phyloP scores from a whole-genome alignment of 495 filamentous ascomycete genomes.

The Lepidopterella palustris region DNA sequence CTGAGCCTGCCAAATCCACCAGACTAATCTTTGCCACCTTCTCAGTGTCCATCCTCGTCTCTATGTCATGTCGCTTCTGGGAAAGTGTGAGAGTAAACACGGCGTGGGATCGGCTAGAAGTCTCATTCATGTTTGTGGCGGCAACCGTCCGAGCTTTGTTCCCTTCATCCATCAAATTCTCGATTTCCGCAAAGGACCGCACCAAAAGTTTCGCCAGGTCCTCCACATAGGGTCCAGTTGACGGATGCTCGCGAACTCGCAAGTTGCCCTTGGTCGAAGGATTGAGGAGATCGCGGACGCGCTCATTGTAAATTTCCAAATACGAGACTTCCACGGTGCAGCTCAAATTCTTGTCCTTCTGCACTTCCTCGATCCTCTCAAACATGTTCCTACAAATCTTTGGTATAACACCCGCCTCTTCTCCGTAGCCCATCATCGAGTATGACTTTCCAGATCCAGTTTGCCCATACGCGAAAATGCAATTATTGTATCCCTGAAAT shows the following conservation, averaged over 20 bases:
- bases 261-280: slow-evolving; percentile 94
- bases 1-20: slow-evolving; percentile 95
- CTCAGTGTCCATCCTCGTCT: slow-evolving; percentile 93
- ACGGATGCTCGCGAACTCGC: slow-evolving; percentile 95
- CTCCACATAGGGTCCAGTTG: slow-evolving; percentile 95
- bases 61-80: slow-evolving; percentile 85
- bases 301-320: slow-evolving; percentile 98
- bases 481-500: slow-evolving; percentile 98
- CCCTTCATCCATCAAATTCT: slow-evolving; percentile 97
- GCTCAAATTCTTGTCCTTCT: slow-evolving; percentile 64
- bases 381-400: slow-evolving; percentile 98
- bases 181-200: slow-evolving; percentile 91
- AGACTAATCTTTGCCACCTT: slow-evolving; percentile 97
- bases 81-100: slow-evolving; percentile 96
- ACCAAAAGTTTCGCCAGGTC: slow-evolving; percentile 97
- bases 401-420: slow-evolving; percentile 95
- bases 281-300: slow-evolving; percentile 92
- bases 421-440: slow-evolving; percentile 99
- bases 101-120: slow-evolving; percentile 93
- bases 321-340: slow-evolving; percentile 98
- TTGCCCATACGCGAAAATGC: slow-evolving; percentile 99
- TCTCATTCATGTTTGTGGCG: slow-evolving; percentile 99
- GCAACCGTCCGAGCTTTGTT: slow-evolving; percentile 98
- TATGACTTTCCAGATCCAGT: slow-evolving; percentile 98
- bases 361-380: slow-evolving; percentile 64